Evolutionary conservation across 176 grass and related monocot species (phyloP).

Genomic region (Aegilops umbellulata): DNA sequence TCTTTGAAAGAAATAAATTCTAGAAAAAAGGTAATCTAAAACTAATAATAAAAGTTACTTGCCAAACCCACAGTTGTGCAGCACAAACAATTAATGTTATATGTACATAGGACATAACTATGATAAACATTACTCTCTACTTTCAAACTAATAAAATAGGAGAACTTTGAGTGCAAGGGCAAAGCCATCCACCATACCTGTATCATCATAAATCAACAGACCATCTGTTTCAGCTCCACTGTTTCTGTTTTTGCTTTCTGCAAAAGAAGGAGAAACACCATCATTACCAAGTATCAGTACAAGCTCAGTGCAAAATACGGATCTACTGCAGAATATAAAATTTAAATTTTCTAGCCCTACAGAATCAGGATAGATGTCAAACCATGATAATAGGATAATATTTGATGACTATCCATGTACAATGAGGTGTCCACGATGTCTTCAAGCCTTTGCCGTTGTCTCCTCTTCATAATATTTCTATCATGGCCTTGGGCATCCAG

Average conservation of each 20-base stretch:
- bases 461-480: constrained; percentile 64
- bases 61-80: not conserved
- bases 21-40: not conserved
- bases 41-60: not conserved
- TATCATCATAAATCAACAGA: constrained; percentile 48
- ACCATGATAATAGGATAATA: constrained; percentile 83
- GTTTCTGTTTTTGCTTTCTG: constrained; percentile 36
- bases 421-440: constrained; percentile 29
- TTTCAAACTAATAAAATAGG: not conserved
- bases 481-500: constrained; percentile 29
- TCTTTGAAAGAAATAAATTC: not conserved
- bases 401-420: constrained; percentile 43
- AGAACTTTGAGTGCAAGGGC: not conserved
- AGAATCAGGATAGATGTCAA: constrained; percentile 14
- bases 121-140: not conserved
- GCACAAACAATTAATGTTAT: not conserved
- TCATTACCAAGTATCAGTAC: constrained; percentile 8
- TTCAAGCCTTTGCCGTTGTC: constrained; percentile 62
- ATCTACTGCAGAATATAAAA: constrained; percentile 5
- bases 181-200: constrained; percentile 25
- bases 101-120: not conserved
- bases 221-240: constrained; percentile 49
- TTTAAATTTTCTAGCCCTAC: not conserved
- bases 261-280: not conserved
- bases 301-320: not conserved